Evolutionary conservation across 1,139 yeast species (phyloP).

Genomic region (Yamadazyma sp.): DNA sequence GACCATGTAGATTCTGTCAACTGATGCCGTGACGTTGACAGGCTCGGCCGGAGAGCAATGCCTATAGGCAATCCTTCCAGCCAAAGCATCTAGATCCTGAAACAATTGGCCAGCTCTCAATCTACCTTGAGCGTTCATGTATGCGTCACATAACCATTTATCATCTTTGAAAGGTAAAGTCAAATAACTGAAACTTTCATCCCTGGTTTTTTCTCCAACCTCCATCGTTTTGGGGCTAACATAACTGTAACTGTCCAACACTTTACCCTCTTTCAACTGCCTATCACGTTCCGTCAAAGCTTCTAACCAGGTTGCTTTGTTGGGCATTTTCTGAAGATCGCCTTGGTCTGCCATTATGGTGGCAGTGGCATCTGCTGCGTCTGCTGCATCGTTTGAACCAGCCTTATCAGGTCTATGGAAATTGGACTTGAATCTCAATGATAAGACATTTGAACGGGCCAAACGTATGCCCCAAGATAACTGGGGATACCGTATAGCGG

Average conservation of each 20-base stretch:
- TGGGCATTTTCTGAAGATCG: constrained; percentile 38
- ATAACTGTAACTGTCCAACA: constrained; percentile 67
- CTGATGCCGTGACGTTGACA: constrained; percentile 90
- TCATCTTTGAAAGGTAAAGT: constrained; percentile 83
- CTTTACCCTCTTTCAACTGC: constrained; percentile 68
- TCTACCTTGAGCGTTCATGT: constrained; percentile 85
- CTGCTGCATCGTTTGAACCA: constrained; percentile 46
- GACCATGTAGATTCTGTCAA: constrained; percentile 86
- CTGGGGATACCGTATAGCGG: neutral
- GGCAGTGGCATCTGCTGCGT: constrained; percentile 70
- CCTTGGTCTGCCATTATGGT: constrained; percentile 56
- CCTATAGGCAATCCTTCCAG: constrained; percentile 82
- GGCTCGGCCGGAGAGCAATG: constrained; percentile 92
- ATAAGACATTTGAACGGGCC: neutral
- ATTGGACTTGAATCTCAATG: constrained; percentile 14
- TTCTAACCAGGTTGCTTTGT: constrained; percentile 79
- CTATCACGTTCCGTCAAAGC: constrained; percentile 75
- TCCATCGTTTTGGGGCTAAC: constrained; percentile 72
- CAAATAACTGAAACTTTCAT: constrained; percentile 73
- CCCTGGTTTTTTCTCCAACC: constrained; percentile 69
- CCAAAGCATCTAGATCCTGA: constrained; percentile 87
- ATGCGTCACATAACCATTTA: constrained; percentile 78
- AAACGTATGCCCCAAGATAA: neutral
- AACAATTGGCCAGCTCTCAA: constrained; percentile 88
- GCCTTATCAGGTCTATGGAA: constrained; percentile 41